Evolutionary conservation across 768 basidiomycete genomes (phyloP).

Genomic region (Pilatotrama ljubarskyi): DNA sequence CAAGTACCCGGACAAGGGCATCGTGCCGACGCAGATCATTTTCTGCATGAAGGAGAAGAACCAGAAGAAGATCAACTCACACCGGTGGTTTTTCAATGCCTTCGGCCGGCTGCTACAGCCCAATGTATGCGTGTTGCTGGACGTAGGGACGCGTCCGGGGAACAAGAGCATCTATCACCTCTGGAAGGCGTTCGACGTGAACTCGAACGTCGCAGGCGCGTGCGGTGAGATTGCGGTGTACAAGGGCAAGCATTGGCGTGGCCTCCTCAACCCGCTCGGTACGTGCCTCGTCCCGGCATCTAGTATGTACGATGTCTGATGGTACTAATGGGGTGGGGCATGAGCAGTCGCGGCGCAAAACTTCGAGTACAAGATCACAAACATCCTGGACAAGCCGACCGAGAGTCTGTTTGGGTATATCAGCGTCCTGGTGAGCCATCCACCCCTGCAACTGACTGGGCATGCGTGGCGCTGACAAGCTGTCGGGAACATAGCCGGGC

Average conservation of each 20-base stretch:
- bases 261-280: conserved; percentile 84
- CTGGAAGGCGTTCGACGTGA: conserved; percentile 94
- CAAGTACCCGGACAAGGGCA: conserved; percentile 88
- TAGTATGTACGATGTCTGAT: background rate
- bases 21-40: conserved; percentile 92
- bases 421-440: conserved; percentile 67
- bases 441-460: background rate
- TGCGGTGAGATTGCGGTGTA: conserved; percentile 96
- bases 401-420: conserved; percentile 96
- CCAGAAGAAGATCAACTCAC: conserved; percentile 96
- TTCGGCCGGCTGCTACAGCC: conserved; percentile 86
- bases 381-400: conserved; percentile 88
- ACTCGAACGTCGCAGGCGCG: conserved; percentile 91
- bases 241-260: conserved; percentile 84
- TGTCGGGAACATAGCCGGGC: too few species aligned
- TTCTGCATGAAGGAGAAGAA: conserved; percentile 93
- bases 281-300: conserved; percentile 21
- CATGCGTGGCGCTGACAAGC: background rate
- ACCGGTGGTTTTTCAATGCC: conserved; percentile 97
- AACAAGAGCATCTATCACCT: conserved; percentile 89
- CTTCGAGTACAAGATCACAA: conserved; percentile 92
- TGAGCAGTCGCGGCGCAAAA: conserved; percentile 85
- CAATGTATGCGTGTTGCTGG: conserved; percentile 89
- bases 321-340: background rate
- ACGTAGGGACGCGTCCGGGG: conserved; percentile 91